phyloP scores from a whole-genome alignment of 495 filamentous ascomycete species.

The Xylaria longipes region DNA sequence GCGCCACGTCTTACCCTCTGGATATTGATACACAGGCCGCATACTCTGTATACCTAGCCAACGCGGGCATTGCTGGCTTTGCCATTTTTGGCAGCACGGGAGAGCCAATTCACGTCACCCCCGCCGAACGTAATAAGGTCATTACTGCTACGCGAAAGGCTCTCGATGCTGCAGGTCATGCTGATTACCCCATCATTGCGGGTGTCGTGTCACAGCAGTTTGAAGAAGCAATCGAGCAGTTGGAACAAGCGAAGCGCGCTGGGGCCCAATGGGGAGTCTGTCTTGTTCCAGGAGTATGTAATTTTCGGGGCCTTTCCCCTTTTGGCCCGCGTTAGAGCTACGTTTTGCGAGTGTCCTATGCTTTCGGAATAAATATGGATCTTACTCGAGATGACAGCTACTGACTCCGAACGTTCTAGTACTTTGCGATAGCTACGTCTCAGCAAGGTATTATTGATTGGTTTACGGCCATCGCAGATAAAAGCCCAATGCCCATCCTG shows the following conservation, averaged over 20 bases:
- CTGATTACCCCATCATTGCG: slow-evolving; percentile 15
- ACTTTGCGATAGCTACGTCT: slow-evolving; percentile 23
- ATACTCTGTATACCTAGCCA: slow-evolving; percentile 22
- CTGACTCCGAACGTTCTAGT: slow-evolving; percentile 4
- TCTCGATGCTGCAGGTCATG: slow-evolving; percentile 22
- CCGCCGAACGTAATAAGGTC: slow-evolving; percentile 13
- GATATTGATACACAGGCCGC: slow-evolving; percentile 5
- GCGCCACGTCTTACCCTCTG: slow-evolving; percentile 13
- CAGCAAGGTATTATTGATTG: slow-evolving; percentile 21
- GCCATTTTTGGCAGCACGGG: slow-evolving; percentile 20
- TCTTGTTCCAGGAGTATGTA: slow-evolving; percentile 22
- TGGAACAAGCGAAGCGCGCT: slow-evolving; percentile 18
- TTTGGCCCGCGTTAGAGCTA: not conserved
- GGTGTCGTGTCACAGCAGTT: slow-evolving; percentile 23
- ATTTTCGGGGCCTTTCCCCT: not conserved
- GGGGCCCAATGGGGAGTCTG: slow-evolving; percentile 24
- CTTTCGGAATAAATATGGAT: not conserved
- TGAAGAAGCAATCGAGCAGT: slow-evolving; percentile 16
- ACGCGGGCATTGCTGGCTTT: slow-evolving; percentile 31
- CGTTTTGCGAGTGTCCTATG: not conserved
- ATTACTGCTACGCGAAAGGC: slow-evolving; percentile 17
- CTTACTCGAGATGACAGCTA: not conserved
- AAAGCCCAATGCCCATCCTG: slow-evolving; percentile 19
- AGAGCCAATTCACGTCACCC: slow-evolving; percentile 18
- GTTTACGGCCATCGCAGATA: slow-evolving; percentile 18